Percentiles rank a stretch among this genome's conserved stretches.
Evolutionary conservation across 2,329 filamentous ascomycete genomes (phyloP).

Genomic region (Aspergillus fumigatus): DNA sequence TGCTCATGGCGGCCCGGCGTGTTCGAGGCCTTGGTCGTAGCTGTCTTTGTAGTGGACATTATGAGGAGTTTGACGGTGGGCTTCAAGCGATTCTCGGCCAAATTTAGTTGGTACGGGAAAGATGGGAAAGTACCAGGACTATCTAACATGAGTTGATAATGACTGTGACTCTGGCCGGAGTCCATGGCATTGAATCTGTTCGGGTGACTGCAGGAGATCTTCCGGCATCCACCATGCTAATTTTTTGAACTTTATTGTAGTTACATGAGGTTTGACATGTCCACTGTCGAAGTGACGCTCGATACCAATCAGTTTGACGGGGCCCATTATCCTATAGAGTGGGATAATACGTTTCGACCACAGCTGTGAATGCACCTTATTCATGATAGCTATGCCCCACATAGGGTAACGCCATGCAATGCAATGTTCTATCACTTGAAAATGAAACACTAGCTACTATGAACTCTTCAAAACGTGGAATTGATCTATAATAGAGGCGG

Average conservation of each 20-base stretch:
- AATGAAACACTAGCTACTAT: background rate
- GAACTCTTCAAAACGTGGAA: background rate
- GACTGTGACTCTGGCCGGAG: background rate
- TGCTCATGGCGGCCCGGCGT: slow-evolving; percentile 57
- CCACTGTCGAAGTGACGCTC: background rate
- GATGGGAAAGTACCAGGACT: too few relatives aligned
- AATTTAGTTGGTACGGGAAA: too few relatives aligned
- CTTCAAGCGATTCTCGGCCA: background rate
- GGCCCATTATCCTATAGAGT: background rate
- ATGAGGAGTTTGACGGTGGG: background rate
- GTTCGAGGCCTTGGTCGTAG: slow-evolving; percentile 59
- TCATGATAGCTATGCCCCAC: background rate
- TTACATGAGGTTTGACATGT: background rate
- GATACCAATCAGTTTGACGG: background rate
- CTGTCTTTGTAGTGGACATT: slow-evolving; percentile 45
- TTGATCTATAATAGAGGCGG: background rate
- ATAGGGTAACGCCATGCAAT: background rate
- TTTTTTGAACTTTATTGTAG: background rate
- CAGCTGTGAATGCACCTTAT: background rate
- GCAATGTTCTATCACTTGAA: background rate
- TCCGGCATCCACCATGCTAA: background rate
- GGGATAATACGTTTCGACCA: background rate
- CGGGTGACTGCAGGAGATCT: background rate
- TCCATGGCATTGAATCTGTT: background rate
- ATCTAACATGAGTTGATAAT: background rate